Evolutionary conservation across 1,284 basidiomycete genomes (phyloP), one percentile per base, ranked within the genome.

Genomic region (Tilletia indica): DNA sequence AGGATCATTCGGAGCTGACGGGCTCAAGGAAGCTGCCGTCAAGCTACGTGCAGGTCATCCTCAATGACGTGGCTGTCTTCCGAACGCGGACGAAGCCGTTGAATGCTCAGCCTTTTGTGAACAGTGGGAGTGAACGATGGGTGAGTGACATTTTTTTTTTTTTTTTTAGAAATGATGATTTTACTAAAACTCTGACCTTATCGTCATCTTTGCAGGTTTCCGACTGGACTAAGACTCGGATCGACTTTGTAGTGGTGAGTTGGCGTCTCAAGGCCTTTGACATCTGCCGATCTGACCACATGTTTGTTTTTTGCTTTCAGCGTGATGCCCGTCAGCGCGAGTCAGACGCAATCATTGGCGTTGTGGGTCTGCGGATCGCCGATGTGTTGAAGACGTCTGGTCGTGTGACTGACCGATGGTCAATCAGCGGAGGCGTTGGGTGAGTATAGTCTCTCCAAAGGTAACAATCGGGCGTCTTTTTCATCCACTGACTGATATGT

Each of bases 21-120:
- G 21, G 51, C 5, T 11, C 63, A 38, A 49, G 3, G 68, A 76
- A 76, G 72, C 68, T 82, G 6, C 81, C 81, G 5, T 79, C 76
- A 34, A 78, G 79, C 2, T 82, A 82, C 66, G 78, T 79, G 3
- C 80, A 82, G 48, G 79, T 81, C 21, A 69, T 81, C 64, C 69
- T 82, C 51, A 81, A 82, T 69, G 81, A 82, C 70, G 79, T 80
- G 64, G 73, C 79, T n/a, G 72, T 82, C 49, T 80, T 80, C 74
- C 72, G 75, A 31, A 81, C 80, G 2, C 71, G 81, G 47, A 81
- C 77, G 34, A 80, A 81, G 70, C 70, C 76, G 2, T 73, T 80
- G 68, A 80, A 82, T 54, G 73, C 81, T 38, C 74, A 77, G 38
- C 81, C 81, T 5, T 82, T 77, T 69, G 74, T 81, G 74, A 82